Percentiles rank a stretch among this genome's conserved stretches.
Conservation (phyloP, 495 filamentous ascomycete genomes). For the Lasiosphaeris hirsuta region DNA sequence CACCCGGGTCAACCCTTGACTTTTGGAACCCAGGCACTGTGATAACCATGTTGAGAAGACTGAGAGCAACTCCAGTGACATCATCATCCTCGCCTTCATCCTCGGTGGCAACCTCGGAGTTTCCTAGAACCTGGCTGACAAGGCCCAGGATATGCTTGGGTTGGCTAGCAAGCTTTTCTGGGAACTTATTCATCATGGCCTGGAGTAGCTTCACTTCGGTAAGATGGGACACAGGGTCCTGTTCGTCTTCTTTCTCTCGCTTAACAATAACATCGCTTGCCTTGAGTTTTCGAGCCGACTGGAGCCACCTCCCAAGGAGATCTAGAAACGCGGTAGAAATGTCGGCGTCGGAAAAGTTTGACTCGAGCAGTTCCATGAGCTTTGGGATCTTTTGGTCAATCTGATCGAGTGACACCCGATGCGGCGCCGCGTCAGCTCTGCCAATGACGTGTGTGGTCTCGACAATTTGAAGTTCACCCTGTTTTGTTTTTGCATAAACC, state of each 20-base stretch:
- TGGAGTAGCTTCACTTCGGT: slow-evolving; percentile 62
- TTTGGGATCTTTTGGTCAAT: slow-evolving; percentile 51
- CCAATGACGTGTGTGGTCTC: slow-evolving; percentile 12
- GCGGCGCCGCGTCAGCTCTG: neutral
- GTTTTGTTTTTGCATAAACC: slow-evolving; percentile 29
- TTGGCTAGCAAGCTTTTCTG: slow-evolving; percentile 63
- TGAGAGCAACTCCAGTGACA: slow-evolving; percentile 57
- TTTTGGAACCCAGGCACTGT: slow-evolving; percentile 59
- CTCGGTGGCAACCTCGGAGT: slow-evolving; percentile 5
- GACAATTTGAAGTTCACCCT: slow-evolving; percentile 31
- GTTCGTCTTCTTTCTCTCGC: slow-evolving; percentile 34
- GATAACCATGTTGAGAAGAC: slow-evolving; percentile 63
- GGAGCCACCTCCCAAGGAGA: slow-evolving; percentile 61
- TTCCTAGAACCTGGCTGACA: slow-evolving; percentile 54
- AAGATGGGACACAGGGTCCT: slow-evolving; percentile 47
- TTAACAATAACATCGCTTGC: slow-evolving; percentile 20
- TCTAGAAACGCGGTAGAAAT: slow-evolving; percentile 62
- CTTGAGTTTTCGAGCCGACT: slow-evolving; percentile 22
- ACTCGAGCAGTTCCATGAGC: slow-evolving; percentile 53
- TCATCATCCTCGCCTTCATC: slow-evolving; percentile 52
- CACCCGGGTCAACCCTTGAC: slow-evolving; percentile 40
- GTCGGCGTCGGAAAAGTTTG: slow-evolving; percentile 52
- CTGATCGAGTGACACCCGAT: slow-evolving; percentile 13
- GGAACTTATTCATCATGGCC: slow-evolving; percentile 62
- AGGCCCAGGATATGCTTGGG: slow-evolving; percentile 62